Base-by-base conservation (phyloP, 306 rosid genomes). In the Hylodesmum podocarpum region DNA sequence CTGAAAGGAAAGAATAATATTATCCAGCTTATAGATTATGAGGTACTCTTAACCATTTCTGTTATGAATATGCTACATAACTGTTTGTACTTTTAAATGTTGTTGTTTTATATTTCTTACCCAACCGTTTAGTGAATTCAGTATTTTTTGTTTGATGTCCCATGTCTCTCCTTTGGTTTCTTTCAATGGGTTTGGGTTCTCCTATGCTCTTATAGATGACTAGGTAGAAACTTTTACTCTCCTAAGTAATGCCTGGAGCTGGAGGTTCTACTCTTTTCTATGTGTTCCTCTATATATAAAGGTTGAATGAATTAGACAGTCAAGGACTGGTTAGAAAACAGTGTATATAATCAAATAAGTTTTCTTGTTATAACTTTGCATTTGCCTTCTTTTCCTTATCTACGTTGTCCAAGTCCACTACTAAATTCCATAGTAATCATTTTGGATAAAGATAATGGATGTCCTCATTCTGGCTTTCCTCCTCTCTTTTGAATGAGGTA, bases 21-120 rank as follows among this genome's bases (percentile, higher is more conserved):
- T 16, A 95, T 95, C 86, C 97, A 95, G 83, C 96, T 92, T 72
- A 78, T 95, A 66, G 98, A 95, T 81, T 89, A 89, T 46, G 97
- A 95, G 97, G 98, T 95, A 89, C 72, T 36, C 58, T 83, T 70
- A 55, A 61, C 44, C 36, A 63, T 79, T 50, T 66, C 57, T 63
- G 25, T 80, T 27, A 44, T 22, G n/a, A 31, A 76, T 14, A 55
- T 13, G 21, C 27, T 13, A 2, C 5, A 14, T 11, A 11, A 72
- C 39, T 34, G 58, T 51, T 75, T 40, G 41, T 76, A 57, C 49
- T 39, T 79, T 39, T 36, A 73, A 69, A 50, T 54, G 29, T 73
- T 73, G 44, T 36, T 75, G 43, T 67, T 63, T 62, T 53, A 33
- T 24, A 31, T 57, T 11, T 53, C 28, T 61, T 51, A 4, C 18